phyloP scores from a whole-genome alignment of 495 filamentous ascomycete species.

The Baudoinia panamericana region DNA sequence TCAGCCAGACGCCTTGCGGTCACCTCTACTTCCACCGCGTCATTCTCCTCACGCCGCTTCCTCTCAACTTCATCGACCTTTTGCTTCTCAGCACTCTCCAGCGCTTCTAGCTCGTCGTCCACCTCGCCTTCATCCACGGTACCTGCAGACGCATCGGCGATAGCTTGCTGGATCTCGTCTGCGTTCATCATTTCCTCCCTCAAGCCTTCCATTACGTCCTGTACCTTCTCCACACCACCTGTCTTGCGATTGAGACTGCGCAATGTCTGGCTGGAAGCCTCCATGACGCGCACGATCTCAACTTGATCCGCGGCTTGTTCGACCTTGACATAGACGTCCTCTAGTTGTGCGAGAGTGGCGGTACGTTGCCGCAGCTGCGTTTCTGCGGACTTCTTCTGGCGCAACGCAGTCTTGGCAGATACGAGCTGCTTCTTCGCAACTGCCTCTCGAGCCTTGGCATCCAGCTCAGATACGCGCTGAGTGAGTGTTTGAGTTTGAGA shows the following conservation, averaged over 20 bases:
- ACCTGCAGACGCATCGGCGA: conserved; percentile 45
- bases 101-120: conserved; percentile 70
- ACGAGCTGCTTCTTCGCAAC: conserved; percentile 57
- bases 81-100: conserved; percentile 55
- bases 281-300: conserved; percentile 66
- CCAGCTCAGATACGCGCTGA: conserved; percentile 37
- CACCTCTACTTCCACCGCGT: conserved; percentile 21
- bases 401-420: conserved; percentile 62
- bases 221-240: conserved; percentile 44
- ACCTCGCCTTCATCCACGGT: conserved; percentile 71
- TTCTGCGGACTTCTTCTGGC: conserved; percentile 68
- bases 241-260: conserved; percentile 58
- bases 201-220: conserved; percentile 33
- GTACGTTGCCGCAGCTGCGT: conserved; percentile 52
- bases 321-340: conserved; percentile 66
- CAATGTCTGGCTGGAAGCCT: conserved; percentile 57
- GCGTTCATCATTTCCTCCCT: conserved; percentile 67
- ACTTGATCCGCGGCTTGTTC: conserved; percentile 76
- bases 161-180: conserved; percentile 67
- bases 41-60: conserved; percentile 24
- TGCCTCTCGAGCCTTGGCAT: conserved; percentile 48
- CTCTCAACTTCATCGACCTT: conserved; percentile 38
- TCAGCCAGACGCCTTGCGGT: conserved; percentile 25
- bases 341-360: conserved; percentile 62
- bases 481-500: conserved; percentile 26